phyloP scores from a whole-genome alignment of 1,284 basidiomycete genomes.

The Coniferiporia sulphurascens region DNA sequence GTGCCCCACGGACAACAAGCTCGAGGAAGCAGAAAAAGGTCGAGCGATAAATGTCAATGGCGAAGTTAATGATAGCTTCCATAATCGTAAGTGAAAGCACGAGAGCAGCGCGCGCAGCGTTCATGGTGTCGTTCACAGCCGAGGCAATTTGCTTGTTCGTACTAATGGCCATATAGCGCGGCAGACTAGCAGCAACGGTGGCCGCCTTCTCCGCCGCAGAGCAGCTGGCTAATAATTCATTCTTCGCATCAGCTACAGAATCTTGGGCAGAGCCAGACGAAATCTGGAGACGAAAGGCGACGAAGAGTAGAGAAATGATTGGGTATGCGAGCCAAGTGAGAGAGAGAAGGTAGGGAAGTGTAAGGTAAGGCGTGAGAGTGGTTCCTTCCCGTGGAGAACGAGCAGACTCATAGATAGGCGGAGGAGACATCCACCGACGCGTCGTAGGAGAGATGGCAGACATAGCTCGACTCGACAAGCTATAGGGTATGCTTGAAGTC shows the following conservation, averaged over 20 bases:
- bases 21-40: slow-evolving; percentile 91
- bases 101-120: slow-evolving; percentile 70
- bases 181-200: slow-evolving; percentile 77
- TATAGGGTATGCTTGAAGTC: slow-evolving; percentile 28
- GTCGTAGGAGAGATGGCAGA: slow-evolving; percentile 25
- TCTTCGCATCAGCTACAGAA: slow-evolving; percentile 65
- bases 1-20: slow-evolving; percentile 77
- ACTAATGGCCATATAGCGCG: slow-evolving; percentile 80
- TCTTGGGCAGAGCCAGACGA: slow-evolving; percentile 69
- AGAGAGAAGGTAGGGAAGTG: slow-evolving; percentile 76
- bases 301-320: slow-evolving; percentile 81
- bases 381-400: slow-evolving; percentile 37
- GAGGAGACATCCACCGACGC: slow-evolving; percentile 40
- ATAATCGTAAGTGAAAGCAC: slow-evolving; percentile 74
- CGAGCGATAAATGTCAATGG: slow-evolving; percentile 88
- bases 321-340: slow-evolving; percentile 83
- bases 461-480: slow-evolving; percentile 29
- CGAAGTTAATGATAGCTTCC: slow-evolving; percentile 86
- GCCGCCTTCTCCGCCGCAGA: slow-evolving; percentile 80
- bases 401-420: slow-evolving; percentile 50
- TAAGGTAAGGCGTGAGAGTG: slow-evolving; percentile 75
- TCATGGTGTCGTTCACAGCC: slow-evolving; percentile 74
- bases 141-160: slow-evolving; percentile 77
- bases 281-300: slow-evolving; percentile 74
- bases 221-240: slow-evolving; percentile 73